phyloP scores from a whole-genome alignment of 139 green algal species.

The Astrephomene gubernaculifera region DNA sequence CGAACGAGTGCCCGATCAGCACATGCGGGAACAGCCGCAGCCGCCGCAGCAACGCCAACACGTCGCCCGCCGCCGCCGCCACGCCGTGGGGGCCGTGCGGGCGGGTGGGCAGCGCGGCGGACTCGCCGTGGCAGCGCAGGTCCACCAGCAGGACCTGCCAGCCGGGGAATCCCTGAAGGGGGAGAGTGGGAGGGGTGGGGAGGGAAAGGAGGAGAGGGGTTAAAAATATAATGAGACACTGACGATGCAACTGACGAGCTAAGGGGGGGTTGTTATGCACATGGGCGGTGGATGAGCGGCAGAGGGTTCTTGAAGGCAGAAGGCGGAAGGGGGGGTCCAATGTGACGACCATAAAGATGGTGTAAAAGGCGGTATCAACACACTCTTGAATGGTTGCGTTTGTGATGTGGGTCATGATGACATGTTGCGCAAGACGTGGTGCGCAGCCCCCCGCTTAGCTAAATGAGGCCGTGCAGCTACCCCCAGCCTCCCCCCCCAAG shows the following conservation, averaged over 20 bases:
- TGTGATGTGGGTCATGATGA: too few species aligned
- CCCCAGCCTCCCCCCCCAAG: background rate
- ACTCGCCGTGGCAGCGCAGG: conserved; percentile 93
- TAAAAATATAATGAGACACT: background rate
- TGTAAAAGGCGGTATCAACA: too few species aligned
- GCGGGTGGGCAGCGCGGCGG: conserved; percentile 48
- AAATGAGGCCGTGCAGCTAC: too few species aligned
- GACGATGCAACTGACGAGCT: too few species aligned
- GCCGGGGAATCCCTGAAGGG: conserved; percentile 72
- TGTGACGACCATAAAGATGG: too few species aligned
- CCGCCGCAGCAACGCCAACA: conserved; percentile 79
- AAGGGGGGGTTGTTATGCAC: too few species aligned
- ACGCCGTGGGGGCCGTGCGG: conserved; percentile 66
- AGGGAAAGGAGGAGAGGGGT: background rate
- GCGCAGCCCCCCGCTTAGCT: too few species aligned
- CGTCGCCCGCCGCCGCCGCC: conserved; percentile 69
- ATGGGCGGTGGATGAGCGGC: too few species aligned
- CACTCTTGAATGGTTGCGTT: too few species aligned
- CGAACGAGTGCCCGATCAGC: conserved; percentile 94
- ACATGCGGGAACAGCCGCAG: conserved; percentile 90
- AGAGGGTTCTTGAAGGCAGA: too few species aligned
- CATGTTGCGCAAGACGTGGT: too few species aligned
- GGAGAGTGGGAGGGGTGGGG: background rate
- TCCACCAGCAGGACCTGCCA: conserved; percentile 96
- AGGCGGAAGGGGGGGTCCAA: too few species aligned